A percentile compares a stretch with the other conserved stretches of the same genome.
Evolutionary conservation across 805 yeast genomes (phyloP).

Genomic region (Alloascoidea hylecoeti): DNA sequence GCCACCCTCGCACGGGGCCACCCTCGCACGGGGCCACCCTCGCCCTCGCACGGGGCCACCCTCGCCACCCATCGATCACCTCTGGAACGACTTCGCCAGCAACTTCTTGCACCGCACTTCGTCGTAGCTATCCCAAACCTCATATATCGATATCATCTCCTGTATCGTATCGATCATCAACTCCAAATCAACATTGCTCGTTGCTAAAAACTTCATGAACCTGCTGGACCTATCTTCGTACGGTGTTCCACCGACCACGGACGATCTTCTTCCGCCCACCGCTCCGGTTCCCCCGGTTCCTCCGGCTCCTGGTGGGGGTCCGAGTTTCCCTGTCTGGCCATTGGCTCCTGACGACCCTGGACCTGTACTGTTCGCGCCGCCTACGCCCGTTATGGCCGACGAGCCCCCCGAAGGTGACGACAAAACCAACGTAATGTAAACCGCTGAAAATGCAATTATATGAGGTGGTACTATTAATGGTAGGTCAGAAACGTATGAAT

Average conservation of each 20-base stretch:
- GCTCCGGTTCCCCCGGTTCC: slow-evolving; percentile 10
- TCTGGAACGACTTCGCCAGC: too few species aligned
- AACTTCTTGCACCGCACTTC: slow-evolving; percentile 35
- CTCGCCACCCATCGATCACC: too few species aligned
- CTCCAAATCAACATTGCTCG: slow-evolving; percentile 62
- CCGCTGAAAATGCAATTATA: slow-evolving; percentile 65
- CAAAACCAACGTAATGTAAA: slow-evolving; percentile 64
- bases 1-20: too few species aligned
- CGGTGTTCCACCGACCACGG: too few species aligned
- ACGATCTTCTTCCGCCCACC: neutral
- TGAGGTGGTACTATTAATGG: slow-evolving; percentile 83
- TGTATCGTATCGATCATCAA: slow-evolving; percentile 75
- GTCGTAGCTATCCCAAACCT: slow-evolving; percentile 77
- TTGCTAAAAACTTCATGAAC: slow-evolving; percentile 54
- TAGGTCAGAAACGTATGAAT: slow-evolving; percentile 77
- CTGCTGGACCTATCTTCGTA: slow-evolving; percentile 30
- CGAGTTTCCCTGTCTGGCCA: slow-evolving; percentile 21
- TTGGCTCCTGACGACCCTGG: too few species aligned
- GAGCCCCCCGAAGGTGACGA: slow-evolving; percentile 12
- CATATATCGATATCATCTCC: slow-evolving; percentile 69
- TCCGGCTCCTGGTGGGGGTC: slow-evolving; percentile 13
- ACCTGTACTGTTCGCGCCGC: slow-evolving; percentile 10
- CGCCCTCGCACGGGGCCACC: too few species aligned
- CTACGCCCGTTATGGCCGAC: neutral
- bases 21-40: too few species aligned